Evolutionary conservation across 768 basidiomycete species (phyloP).

Genomic region (Gloeopeniophorella convolvens): DNA sequence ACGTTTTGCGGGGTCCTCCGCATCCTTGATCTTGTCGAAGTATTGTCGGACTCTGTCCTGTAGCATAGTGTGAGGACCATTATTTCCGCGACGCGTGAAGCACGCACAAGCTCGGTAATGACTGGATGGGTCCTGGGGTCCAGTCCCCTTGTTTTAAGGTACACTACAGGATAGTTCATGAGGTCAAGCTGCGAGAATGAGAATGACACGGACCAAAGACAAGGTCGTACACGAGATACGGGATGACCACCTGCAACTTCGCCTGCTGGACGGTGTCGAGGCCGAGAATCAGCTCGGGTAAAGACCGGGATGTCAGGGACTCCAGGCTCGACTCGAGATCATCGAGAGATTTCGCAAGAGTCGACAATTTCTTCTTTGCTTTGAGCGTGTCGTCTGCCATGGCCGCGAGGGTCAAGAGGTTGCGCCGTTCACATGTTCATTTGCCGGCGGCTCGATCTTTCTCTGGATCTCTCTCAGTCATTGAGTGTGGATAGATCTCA

Average conservation of each 20-base stretch:
- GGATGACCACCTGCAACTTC: slow-evolving; percentile 69
- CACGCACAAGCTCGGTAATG: slow-evolving; percentile 57
- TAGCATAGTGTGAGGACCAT: too few species aligned
- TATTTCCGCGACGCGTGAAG: background rate
- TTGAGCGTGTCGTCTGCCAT: slow-evolving; percentile 35
- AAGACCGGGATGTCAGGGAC: slow-evolving; percentile 58
- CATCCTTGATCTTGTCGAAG: slow-evolving; percentile 74
- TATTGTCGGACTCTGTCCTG: slow-evolving; percentile 74
- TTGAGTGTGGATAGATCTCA: too few species aligned
- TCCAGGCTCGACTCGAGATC: slow-evolving; percentile 62
- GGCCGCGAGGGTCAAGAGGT: background rate
- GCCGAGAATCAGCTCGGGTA: slow-evolving; percentile 57
- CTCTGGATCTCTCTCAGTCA: too few species aligned
- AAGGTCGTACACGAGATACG: slow-evolving; percentile 81
- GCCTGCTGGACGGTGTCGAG: slow-evolving; percentile 75
- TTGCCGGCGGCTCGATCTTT: too few species aligned
- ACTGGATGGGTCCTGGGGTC: slow-evolving; percentile 78
- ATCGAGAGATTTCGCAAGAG: slow-evolving; percentile 53
- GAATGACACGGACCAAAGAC: slow-evolving; percentile 59
- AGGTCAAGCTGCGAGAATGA: background rate
- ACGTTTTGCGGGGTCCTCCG: slow-evolving; percentile 64
- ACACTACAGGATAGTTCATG: slow-evolving; percentile 41
- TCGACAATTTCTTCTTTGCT: slow-evolving; percentile 37
- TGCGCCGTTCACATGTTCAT: too few species aligned
- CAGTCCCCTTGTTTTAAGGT: slow-evolving; percentile 72